These are phyloP conservation scores for Aspergillus latus DNA, from an alignment of 2,329 filamentous ascomycete genomes.

Conservation along the genomic window DNA sequence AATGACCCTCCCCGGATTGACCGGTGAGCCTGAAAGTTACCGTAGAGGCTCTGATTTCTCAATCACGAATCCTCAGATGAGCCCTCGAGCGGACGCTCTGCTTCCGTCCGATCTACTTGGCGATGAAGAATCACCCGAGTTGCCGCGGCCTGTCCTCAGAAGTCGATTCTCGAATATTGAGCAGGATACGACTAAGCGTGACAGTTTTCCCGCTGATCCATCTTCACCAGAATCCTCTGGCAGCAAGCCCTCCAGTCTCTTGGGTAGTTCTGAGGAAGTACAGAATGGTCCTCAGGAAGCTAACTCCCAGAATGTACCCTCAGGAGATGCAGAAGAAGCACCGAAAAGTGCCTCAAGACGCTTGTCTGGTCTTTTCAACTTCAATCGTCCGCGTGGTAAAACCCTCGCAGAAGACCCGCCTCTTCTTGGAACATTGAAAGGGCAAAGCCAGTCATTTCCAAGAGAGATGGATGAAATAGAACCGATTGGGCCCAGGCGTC, in stretches of 20 bases:
- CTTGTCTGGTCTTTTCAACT: conserved; percentile 59
- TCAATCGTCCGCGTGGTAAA: conserved; percentile 62
- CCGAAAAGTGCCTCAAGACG: conserved; percentile 50
- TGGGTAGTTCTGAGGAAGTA: conserved; percentile 49
- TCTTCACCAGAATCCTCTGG: conserved; percentile 48
- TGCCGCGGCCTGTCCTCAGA: conserved; percentile 30
- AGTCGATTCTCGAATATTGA: conserved; percentile 34
- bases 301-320: conserved; percentile 35
- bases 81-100: conserved; percentile 61
- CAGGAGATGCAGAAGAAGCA: conserved; percentile 34
- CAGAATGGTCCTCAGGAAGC: conserved; percentile 34
- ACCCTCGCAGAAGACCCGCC: conserved; percentile 60
- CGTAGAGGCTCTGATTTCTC: conserved; percentile 56
- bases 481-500: conserved; percentile 49
- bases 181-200: conserved; percentile 30
- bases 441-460: conserved; percentile 65
- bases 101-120: conserved; percentile 62
- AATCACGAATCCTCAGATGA: conserved; percentile 62
- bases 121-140: conserved; percentile 50
- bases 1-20: conserved; percentile 54
- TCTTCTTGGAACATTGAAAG: conserved; percentile 58
- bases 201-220: conserved; percentile 38
- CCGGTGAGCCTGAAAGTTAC: conserved; percentile 39
- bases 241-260: conserved; percentile 45
- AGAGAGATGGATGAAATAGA: conserved; percentile 54